phyloP scores from a whole-genome alignment of 768 basidiomycete species.

The Cystobasidium onofrii region DNA sequence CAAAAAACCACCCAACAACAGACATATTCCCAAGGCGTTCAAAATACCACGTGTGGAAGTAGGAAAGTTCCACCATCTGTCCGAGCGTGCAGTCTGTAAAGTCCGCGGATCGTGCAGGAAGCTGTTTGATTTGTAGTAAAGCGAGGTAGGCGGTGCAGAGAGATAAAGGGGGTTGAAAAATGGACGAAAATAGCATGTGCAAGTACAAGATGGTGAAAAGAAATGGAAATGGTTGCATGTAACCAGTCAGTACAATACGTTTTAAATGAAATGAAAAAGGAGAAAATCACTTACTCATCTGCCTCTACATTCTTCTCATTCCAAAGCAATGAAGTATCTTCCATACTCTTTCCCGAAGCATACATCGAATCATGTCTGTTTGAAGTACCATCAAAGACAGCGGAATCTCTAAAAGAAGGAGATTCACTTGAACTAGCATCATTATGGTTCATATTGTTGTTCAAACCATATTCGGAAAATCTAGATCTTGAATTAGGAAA shows the following conservation, averaged over 20 bases:
- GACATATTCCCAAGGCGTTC: conserved; percentile 64
- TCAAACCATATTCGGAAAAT: conserved; percentile 26
- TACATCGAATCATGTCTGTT: conserved; percentile 19
- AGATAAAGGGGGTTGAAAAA: no score
- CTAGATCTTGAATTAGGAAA: conserved; percentile 8
- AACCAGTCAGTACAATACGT: background rate
- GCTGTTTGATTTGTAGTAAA: background rate
- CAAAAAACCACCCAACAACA: conserved; percentile 63
- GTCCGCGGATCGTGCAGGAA: conserved; percentile 29
- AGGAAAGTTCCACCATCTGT: conserved; percentile 31
- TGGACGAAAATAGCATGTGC: no score
- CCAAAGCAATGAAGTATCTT: conserved; percentile 38
- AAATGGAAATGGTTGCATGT: background rate
- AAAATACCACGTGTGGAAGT: conserved; percentile 64
- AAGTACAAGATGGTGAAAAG: no score
- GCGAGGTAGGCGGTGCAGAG: background rate
- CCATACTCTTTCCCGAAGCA: conserved; percentile 8
- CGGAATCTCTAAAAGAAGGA: conserved; percentile 12
- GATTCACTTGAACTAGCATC: conserved; percentile 10
- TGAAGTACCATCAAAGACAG: conserved; percentile 8
- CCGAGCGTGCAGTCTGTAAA: conserved; percentile 21
- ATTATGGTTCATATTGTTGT: conserved; percentile 8
- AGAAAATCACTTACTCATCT: conserved; percentile 15
- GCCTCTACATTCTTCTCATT: conserved; percentile 39
- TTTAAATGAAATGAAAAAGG: background rate